Evolutionary conservation across 306 rosid genomes (phyloP).

Genomic region (Vicia faba): DNA sequence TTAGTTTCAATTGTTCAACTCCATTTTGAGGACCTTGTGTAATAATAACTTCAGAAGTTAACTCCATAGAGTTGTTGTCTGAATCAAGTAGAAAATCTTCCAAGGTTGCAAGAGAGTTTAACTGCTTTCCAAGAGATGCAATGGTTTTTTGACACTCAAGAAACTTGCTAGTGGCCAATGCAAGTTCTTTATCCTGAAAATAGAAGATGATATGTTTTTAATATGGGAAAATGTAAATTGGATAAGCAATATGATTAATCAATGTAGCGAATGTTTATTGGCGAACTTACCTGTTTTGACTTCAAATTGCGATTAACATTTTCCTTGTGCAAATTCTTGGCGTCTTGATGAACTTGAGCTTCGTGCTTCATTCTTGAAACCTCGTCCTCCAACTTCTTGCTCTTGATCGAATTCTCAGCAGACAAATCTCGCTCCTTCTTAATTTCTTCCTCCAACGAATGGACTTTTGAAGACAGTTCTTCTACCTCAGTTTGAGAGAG

Average conservation of each 20-base stretch:
- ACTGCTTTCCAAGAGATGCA: constrained; percentile 72
- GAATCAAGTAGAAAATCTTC: constrained; percentile 69
- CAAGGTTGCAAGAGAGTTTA: constrained; percentile 65
- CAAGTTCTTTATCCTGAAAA: constrained; percentile 72
- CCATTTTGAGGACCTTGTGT: constrained; percentile 33
- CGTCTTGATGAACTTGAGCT: constrained; percentile 51
- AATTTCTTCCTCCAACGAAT: constrained; percentile 57
- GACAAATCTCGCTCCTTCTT: constrained; percentile 60
- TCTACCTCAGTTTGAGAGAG: constrained; percentile 47
- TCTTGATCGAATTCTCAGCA: constrained; percentile 47
- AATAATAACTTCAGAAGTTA: constrained; percentile 28
- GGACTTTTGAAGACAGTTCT: constrained; percentile 47
- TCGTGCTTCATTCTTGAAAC: constrained; percentile 54
- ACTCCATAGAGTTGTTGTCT: constrained; percentile 40
- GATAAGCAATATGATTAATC: not conserved
- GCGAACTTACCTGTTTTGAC: constrained; percentile 64
- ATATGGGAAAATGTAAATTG: constrained; percentile 18
- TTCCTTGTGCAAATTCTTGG: constrained; percentile 39
- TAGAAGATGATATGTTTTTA: constrained; percentile 25
- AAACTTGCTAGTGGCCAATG: constrained; percentile 64
- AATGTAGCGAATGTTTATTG: not conserved
- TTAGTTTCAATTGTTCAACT: constrained; percentile 36
- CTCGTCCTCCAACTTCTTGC: constrained; percentile 61
- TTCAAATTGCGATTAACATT: constrained; percentile 47
- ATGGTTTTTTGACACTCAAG: constrained; percentile 83